Conservation (phyloP, 805 yeast genomes). For the Maudiozyma turicensis region DNA sequence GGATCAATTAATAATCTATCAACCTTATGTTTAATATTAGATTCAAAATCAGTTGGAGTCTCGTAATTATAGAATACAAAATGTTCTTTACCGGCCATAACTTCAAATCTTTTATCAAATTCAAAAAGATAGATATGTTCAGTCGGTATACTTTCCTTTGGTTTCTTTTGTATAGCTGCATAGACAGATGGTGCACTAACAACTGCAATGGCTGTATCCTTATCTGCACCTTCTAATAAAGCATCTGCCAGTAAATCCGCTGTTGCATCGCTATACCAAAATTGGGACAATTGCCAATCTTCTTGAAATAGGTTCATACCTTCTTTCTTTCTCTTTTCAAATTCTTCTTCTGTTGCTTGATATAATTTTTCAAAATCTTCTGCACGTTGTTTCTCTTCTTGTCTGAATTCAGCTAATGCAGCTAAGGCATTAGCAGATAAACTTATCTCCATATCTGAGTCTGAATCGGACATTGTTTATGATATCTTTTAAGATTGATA, state of each 20-base stretch:
- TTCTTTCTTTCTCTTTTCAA: conserved; percentile 27
- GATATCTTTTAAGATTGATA: no score
- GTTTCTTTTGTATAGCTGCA: conserved; percentile 61
- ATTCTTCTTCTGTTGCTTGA: conserved; percentile 45
- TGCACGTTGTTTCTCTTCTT: conserved; percentile 49
- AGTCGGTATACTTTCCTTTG: conserved; percentile 47
- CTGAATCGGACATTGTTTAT: conserved; percentile 10
- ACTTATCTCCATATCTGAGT: conserved; percentile 18
- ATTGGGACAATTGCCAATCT: conserved; percentile 92
- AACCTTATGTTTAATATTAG: conserved; percentile 46
- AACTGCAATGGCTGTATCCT: conserved; percentile 59
- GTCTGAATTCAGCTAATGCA: conserved; percentile 51
- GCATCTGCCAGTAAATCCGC: conserved; percentile 62
- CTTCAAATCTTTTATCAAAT: conserved; percentile 65
- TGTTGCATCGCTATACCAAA: conserved; percentile 76
- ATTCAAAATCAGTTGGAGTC: conserved; percentile 53
- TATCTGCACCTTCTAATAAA: conserved; percentile 66
- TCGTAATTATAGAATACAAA: conserved; percentile 72
- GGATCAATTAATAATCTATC: conserved; percentile 77
- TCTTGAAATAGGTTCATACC: conserved; percentile 73
- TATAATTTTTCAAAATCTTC: conserved; percentile 48
- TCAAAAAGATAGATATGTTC: conserved; percentile 67
- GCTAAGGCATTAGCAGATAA: conserved; percentile 44
- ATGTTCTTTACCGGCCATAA: conserved; percentile 56
- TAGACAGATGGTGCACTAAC: conserved; percentile 89